Base-by-base conservation (phyloP, 495 filamentous ascomycete species). In the Aspergillus leporis region DNA sequence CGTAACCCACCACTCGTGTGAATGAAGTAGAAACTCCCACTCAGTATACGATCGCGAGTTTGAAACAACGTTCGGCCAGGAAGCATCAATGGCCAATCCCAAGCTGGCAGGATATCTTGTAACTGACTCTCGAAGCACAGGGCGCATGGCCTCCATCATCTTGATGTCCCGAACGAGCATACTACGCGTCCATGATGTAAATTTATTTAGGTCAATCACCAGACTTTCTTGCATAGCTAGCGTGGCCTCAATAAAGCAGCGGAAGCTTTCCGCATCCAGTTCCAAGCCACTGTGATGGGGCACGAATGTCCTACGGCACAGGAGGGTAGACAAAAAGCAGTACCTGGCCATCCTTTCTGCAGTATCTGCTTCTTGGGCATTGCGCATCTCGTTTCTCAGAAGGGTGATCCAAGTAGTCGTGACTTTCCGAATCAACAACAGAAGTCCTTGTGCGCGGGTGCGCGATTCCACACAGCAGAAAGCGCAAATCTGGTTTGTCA, bases 111-210 rank as follows among this genome's bases (percentile, higher is more conserved):
- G 70, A n/a, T 70, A 58, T 19, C 49, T 51, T 14, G 53, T 34
- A 36, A 70, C 58, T 2, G 66, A 53, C 34, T 9, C 5, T 13
- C 49, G 56, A 45, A 85, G 23, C 10, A 73, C 54, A 19, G 32
- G 1, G 12, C 69, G 69, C 6, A 85, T 66, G 21, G 59, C 53
- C 62, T 69, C 66, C 0, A 71, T 57, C 66, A 79, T 70, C 48
- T 81, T 82, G 5, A 80, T 63, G 51, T 83, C 83, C 3, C 73
- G 74, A 14, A 83, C 58, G 0, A 84, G 56, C 30, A 80, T 70
- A 45, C 70, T 75, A 51, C 45, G 53, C 1, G 67, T 56, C 2
- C 36, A 7, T 19, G 21, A 30, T n/a, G 64, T 19, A 3, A 68
- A 56, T 10, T 57, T 34, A 31, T 25, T 53, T 21, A 65, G 19